Percentiles rank a stretch among this genome's conserved stretches.
Evolutionary conservation across 768 basidiomycete genomes (phyloP).

Genomic region (Phanerochaete carnosa): DNA sequence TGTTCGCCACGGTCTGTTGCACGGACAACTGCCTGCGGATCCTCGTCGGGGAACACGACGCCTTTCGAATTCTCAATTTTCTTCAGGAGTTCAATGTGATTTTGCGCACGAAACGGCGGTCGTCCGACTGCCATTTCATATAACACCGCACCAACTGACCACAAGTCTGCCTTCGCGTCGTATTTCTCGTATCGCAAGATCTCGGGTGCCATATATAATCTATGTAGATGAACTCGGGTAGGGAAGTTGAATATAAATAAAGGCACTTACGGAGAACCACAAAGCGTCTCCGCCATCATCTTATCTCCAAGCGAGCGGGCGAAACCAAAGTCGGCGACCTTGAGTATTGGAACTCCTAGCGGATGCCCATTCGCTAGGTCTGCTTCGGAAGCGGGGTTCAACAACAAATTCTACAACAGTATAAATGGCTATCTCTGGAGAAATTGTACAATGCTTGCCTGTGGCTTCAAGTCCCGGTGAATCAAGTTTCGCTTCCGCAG

Average conservation of each 20-base stretch:
- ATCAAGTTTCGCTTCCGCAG: slow-evolving; percentile 85
- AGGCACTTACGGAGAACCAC: slow-evolving; percentile 85
- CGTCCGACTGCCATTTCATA: slow-evolving; percentile 94
- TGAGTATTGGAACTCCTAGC: slow-evolving; percentile 88
- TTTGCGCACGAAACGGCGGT: slow-evolving; percentile 92
- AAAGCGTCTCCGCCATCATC: slow-evolving; percentile 96
- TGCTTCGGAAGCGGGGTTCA: slow-evolving; percentile 76
- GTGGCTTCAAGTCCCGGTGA: slow-evolving; percentile 97
- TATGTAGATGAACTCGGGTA: slow-evolving; percentile 24
- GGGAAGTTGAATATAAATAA: background rate
- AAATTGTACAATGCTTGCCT: slow-evolving; percentile 39
- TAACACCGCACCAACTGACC: slow-evolving; percentile 96
- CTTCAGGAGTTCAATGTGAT: slow-evolving; percentile 92
- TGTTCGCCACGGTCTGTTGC: slow-evolving; percentile 45
- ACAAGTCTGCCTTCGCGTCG: slow-evolving; percentile 95
- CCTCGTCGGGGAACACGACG: slow-evolving; percentile 93
- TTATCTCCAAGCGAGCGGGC: slow-evolving; percentile 88
- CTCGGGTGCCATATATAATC: slow-evolving; percentile 98
- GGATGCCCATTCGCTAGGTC: slow-evolving; percentile 89
- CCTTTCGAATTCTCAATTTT: slow-evolving; percentile 91
- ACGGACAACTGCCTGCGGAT: slow-evolving; percentile 47
- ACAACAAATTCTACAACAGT: slow-evolving; percentile 69
- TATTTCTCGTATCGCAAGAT: slow-evolving; percentile 97
- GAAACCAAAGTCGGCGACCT: slow-evolving; percentile 98
- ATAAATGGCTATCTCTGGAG: slow-evolving; percentile 4